A percentile compares a stretch with the other conserved stretches of the same genome.
Conservation (phyloP, 768 basidiomycete genomes). For the Leccinum incarnatum region DNA sequence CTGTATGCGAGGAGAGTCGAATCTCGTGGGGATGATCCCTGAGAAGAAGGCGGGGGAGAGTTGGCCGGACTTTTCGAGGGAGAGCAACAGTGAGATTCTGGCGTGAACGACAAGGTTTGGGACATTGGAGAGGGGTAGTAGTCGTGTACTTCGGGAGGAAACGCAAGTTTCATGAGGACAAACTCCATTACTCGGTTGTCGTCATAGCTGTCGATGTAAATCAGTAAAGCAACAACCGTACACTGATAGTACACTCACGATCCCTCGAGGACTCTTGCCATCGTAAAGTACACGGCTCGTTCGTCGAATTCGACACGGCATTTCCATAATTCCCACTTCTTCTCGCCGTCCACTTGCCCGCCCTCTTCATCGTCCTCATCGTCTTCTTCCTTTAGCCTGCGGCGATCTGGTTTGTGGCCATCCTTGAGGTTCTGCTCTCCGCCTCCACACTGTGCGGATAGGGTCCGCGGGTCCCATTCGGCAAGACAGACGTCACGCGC, state of each 20-base stretch:
- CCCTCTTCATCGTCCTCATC: conserved; percentile 13
- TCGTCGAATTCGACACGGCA: conserved; percentile 75
- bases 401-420: conserved; percentile 3
- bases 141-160: conserved; percentile 49
- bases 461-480: conserved; percentile 57
- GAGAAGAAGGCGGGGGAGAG: conserved; percentile 29
- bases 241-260: conserved; percentile 37
- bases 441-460: conserved; percentile 8
- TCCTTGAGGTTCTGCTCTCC: conserved; percentile 12
- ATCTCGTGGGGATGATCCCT: conserved; percentile 26
- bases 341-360: conserved; percentile 21
- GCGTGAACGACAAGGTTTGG: conserved; percentile 8
- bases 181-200: conserved; percentile 70
- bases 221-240: conserved; percentile 3
- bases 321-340: conserved; percentile 73
- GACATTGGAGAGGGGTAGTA: conserved; percentile 23
- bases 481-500: conserved; percentile 58
- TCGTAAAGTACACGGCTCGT: conserved; percentile 68
- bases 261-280: conserved; percentile 60
- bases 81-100: conserved; percentile 16
- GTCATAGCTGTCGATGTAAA: conserved; percentile 40
- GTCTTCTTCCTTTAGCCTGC: conserved; percentile 6
- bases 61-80: conserved; percentile 27
- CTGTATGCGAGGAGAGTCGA: conserved; percentile 16
- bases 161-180: conserved; percentile 64